Evolutionary conservation across 139 green algal genomes (phyloP), one percentile per base, ranked within the genome.

Genomic region (Coelastrella sp.): DNA sequence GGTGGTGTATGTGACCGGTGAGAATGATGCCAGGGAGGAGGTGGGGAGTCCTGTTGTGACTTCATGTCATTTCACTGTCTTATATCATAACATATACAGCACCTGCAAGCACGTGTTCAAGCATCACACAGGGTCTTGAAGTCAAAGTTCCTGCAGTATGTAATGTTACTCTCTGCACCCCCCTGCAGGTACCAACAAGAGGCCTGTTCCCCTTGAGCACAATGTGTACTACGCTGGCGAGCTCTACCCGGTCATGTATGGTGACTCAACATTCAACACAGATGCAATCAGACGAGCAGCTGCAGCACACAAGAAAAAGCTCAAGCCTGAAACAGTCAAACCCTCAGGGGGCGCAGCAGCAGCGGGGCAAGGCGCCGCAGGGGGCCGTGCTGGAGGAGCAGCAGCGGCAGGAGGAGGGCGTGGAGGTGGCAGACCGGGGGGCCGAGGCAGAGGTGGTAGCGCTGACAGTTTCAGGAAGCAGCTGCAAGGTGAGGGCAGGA

Each of bases 171-270:
- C 35, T 49, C 35, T 49, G 35, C 35, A 49, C 35, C 35, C 35
- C 35, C 35, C 35, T 49, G 84, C 89, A 95, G 96, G 96, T 88
- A 99, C 98, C 61, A 94, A 78, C 6, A 96, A 96, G 89, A 95
- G 98, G 0, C 98, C 98, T 5, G 98, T 99, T 10, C 98, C 98
- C 4, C 94, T 99, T 85, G 95, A 99, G 94, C 98, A 99, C 94
- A 91, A 89, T 78, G 87, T 99, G 57, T 99, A 97, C 95, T 99
- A 97, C 89, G 89, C 60, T 0, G 94, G 95, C 14, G 93, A 98
- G 87, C 88, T 99, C 35, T 98, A 96, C 93, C 92, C 92, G 57
- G 82, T 89, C 7, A 82, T 87, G 83, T 57, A 58, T 10, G 61
- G 74, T 24, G 80, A 82, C 81, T 56, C 56, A 86, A 25, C 66